phyloP scores from a whole-genome alignment of 169 alveolate genomes.

The Plasmodium gaboni region DNA sequence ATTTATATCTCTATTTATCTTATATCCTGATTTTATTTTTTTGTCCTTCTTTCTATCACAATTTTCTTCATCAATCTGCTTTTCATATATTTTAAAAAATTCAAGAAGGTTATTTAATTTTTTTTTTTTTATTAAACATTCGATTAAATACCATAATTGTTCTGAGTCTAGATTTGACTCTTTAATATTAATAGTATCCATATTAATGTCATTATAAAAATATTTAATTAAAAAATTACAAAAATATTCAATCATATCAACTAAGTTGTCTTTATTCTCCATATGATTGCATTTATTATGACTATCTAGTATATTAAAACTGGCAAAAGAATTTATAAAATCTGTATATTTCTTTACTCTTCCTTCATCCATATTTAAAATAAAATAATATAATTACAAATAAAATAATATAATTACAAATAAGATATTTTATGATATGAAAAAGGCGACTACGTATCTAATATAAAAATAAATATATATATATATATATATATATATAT shows the following conservation, averaged over 20 bases:
- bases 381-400: background rate
- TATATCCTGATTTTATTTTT: background rate
- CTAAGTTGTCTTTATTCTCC: slow-evolving; percentile 15
- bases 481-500: slow-evolving; percentile 4
- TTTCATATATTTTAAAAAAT: slow-evolving; percentile 49
- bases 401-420: background rate
- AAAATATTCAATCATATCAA: slow-evolving; percentile 71
- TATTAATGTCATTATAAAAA: slow-evolving; percentile 36
- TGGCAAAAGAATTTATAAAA: slow-evolving; percentile 12
- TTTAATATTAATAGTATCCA: slow-evolving; percentile 6
- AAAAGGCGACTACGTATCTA: background rate
- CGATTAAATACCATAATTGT: slow-evolving; percentile 55
- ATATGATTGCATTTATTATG: no score
- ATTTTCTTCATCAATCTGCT: background rate
- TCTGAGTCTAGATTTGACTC: slow-evolving; percentile 41
- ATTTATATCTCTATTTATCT: background rate
- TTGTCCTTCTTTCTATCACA: background rate
- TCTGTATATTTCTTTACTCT: slow-evolving; percentile 35
- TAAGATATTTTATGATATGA: no score
- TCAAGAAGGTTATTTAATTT: background rate
- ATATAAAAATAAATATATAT: slow-evolving; percentile 3
- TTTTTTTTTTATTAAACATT: slow-evolving; percentile 59
- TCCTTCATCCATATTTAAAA: slow-evolving; percentile 16
- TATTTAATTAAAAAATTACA: slow-evolving; percentile 18
- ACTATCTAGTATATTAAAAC: no score